phyloP scores from a whole-genome alignment of 23 red algal species.

The Gracilaria vermiculophylla region DNA sequence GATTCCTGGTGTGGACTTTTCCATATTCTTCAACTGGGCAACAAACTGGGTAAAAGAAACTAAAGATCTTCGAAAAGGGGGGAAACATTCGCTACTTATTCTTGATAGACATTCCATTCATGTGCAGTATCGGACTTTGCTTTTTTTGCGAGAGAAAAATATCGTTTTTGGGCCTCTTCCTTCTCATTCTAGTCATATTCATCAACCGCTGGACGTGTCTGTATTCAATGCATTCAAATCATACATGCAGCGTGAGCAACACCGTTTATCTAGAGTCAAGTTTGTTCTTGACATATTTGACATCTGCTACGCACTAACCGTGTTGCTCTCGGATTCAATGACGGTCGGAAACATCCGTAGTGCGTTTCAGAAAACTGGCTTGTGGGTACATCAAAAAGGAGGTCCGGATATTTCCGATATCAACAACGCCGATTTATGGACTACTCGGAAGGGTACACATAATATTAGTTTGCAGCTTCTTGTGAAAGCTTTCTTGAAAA shows the following conservation, averaged over 20 bases:
- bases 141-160: background rate
- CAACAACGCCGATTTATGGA: background rate
- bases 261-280: no score
- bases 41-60: background rate
- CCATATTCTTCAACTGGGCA: background rate
- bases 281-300: no score
- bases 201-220: background rate
- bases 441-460: no score
- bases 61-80: background rate
- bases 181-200: background rate
- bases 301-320: no score
- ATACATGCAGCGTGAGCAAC: no score
- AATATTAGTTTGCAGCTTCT: background rate
- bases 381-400: background rate
- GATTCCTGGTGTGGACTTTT: background rate
- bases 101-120: background rate
- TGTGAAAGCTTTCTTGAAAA: background rate
- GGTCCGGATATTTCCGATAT: background rate
- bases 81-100: background rate
- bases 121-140: background rate
- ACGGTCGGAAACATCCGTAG: no score
- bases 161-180: background rate
- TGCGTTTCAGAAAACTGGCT: background rate
- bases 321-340: no score
- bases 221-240: slow-evolving; percentile 7